phyloP scores from a whole-genome alignment of 1,284 basidiomycete species.

The Apiotrichum mycotoxinovorans region DNA sequence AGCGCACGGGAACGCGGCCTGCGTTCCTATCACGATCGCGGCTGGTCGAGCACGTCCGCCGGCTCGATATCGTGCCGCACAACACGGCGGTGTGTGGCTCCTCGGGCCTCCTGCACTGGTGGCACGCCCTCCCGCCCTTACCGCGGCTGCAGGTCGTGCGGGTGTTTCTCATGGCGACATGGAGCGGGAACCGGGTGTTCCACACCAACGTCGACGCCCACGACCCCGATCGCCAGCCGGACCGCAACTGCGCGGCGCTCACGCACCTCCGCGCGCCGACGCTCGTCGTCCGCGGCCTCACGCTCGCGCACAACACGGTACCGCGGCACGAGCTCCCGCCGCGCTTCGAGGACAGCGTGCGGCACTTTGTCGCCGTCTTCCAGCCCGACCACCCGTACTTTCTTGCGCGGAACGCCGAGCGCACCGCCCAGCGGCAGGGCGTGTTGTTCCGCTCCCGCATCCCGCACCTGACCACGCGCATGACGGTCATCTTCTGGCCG shows the following conservation, averaged over 20 bases:
- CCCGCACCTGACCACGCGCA: not conserved
- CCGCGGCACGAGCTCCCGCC: constrained; percentile 6
- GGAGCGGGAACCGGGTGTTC: constrained; percentile 9
- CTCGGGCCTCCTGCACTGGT: not conserved
- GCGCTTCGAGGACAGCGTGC: constrained; percentile 1
- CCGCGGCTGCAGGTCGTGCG: constrained; percentile 8
- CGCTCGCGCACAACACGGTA: constrained; percentile 4
- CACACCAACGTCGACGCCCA: constrained; percentile 12
- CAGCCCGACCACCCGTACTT: constrained; percentile 14
- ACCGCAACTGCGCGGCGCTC: constrained; percentile 5
- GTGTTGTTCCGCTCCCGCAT: constrained; percentile 7
- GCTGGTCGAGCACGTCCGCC: not conserved
- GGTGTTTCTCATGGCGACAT: not conserved
- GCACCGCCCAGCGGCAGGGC: not conserved
- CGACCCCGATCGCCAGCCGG: not conserved
- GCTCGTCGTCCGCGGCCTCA: constrained; percentile 11
- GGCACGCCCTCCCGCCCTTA: constrained; percentile 2
- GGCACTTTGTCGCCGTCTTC: constrained; percentile 8
- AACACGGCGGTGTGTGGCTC: constrained; percentile 3
- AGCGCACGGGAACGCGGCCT: not conserved
- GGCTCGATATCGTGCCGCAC: constrained; percentile 9
- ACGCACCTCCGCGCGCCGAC: constrained; percentile 1
- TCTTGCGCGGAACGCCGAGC: constrained; percentile 7
- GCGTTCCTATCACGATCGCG: not conserved
- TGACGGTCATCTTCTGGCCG: constrained; percentile 7